Evolutionary conservation across 2,329 filamentous ascomycete species (phyloP).

Genomic region (Stagonosporopsis cucurbitacearum): DNA sequence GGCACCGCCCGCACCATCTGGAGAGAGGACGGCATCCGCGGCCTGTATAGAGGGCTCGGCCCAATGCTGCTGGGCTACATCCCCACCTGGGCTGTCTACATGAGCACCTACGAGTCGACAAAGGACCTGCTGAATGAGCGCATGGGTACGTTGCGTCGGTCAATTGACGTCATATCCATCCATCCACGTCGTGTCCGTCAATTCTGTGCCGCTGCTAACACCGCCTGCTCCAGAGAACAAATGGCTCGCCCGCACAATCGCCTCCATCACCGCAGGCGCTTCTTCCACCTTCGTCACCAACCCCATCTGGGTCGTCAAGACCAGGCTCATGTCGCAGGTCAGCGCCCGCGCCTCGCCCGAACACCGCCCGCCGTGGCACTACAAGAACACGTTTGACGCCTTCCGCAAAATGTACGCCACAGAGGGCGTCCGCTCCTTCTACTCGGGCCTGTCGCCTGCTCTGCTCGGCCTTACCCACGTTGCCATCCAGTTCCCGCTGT

Average conservation of each 20-base stretch:
- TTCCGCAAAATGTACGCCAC: slow-evolving; percentile 93
- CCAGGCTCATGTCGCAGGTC: slow-evolving; percentile 93
- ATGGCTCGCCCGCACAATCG: slow-evolving; percentile 82
- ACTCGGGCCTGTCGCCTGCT: slow-evolving; percentile 91
- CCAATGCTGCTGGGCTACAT: slow-evolving; percentile 96
- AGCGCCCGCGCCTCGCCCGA: slow-evolving; percentile 61
- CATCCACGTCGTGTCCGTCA: no score
- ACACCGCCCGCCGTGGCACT: slow-evolving; percentile 82
- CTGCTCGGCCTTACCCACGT: slow-evolving; percentile 92
- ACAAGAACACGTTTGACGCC: slow-evolving; percentile 86
- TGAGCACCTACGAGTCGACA: slow-evolving; percentile 92
- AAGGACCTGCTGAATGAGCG: slow-evolving; percentile 74
- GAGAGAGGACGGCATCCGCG: slow-evolving; percentile 83
- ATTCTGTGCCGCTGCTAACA: slow-evolving; percentile 18
- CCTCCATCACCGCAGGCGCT: slow-evolving; percentile 86
- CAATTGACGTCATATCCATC: no score
- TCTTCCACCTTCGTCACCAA: slow-evolving; percentile 95
- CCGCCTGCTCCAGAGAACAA: slow-evolving; percentile 63
- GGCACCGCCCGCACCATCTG: slow-evolving; percentile 88
- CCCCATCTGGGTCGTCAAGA: slow-evolving; percentile 99
- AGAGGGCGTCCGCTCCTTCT: slow-evolving; percentile 89
- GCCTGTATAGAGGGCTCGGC: slow-evolving; percentile 90
- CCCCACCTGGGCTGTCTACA: slow-evolving; percentile 97
- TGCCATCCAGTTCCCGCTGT: slow-evolving; percentile 94
- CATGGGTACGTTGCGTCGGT: slow-evolving; percentile 55